Evolutionary conservation across 352 stramenopile species (phyloP), one percentile per base, ranked within the genome.

Genomic region (Phytophthora boehmeriae): DNA sequence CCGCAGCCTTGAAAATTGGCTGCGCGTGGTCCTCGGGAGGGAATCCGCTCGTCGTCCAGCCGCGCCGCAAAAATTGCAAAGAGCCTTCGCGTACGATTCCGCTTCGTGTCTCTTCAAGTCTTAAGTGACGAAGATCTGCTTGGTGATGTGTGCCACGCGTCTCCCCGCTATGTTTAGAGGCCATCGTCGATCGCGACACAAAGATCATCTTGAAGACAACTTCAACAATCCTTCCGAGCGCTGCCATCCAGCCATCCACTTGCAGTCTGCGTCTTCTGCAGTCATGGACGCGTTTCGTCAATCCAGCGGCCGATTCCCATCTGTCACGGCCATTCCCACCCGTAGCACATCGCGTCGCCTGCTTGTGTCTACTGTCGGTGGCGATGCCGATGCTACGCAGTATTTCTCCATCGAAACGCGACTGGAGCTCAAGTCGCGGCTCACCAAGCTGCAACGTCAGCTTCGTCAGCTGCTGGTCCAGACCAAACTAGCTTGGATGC

Each of bases 391-490:
- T 58, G 54, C 71, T 52, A 68, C 54, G 23, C 71, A 78, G 47
- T 89, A 76, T 42, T 84, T 89, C 58, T 63, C 71, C 25, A 86
- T 91, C 47, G 77, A 90, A 65, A 88, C 75, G 45, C 73, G 79
- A 1, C 47, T 83, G 14, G 69, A 84, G 39, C 71, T 88, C 39
- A 79, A 80, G 45, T 54, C 81, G 28, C 66, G 68, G 5, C 66
- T 90, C 4, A 43, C 38, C 4, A 63, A 49, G 11, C 60, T 88
- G 27, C 80, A 89, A 41, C 35, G 52, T 5, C 54, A 76, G 30
- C 70, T 90, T 9, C 50, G 56, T 8, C 55, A 59, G 10, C 57
- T 87, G 36, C 59, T 92, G 2, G 54, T 89, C n/a, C 71, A 76
- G 32, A 59, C 63, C 23, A 87, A 89, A 42, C 54, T 90, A 34